Base-by-base conservation (phyloP, 495 filamentous ascomycete genomes). In the Talaromyces nanjingensis region DNA sequence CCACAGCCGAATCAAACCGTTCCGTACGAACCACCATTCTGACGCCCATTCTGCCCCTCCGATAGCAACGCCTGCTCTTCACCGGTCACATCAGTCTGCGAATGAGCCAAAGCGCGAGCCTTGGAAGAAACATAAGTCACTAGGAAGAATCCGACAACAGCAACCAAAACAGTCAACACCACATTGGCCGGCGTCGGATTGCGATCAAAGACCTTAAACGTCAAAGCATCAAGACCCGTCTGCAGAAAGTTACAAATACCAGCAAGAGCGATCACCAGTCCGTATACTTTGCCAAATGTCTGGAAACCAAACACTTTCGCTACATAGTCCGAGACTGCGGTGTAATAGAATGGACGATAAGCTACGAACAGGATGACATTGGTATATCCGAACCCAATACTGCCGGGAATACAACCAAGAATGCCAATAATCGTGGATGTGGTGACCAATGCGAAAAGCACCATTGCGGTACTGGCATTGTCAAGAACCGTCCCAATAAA, bases 281-380 rank as follows among this genome's bases (percentile, higher is more conserved):
- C 94, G 72, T 98, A 97, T 27, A 98, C 91, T 63, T 90, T 97
- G 27, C 93, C 93, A 66, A 97, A 98, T 0, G 93, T 97, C 65
- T 85, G 86, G 76, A 96, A 97, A 7, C 94, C 93, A 72, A 98
- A 98, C 34, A 98, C 93, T 75, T 97, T 97, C 33, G 92, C 93
- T 52, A 86, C 79, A 73, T 96, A 97, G 77, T 98, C 94, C 8
- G 79, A 83, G 1, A 83, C 79, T 2, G 80, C 72, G 12, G 80
- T 83, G 60, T 83, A 83, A 60, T 83, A 84, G 61, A 84, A 78
- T 0, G 81, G 81, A 5, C 82, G 73, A 65, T 84, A 84, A 20
- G 82, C 60, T 52, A 80, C 90, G 71, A 98, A 98, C 0, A 97
- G 83, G 49, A 80, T 76, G 59, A 98, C 80, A 64, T 93, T 92